A percentile compares a stretch with the other conserved stretches of the same genome.
These are phyloP conservation scores for Melaleuca alternifolia DNA, from an alignment of 345 rosid genomes.

Conservation along the genomic window DNA sequence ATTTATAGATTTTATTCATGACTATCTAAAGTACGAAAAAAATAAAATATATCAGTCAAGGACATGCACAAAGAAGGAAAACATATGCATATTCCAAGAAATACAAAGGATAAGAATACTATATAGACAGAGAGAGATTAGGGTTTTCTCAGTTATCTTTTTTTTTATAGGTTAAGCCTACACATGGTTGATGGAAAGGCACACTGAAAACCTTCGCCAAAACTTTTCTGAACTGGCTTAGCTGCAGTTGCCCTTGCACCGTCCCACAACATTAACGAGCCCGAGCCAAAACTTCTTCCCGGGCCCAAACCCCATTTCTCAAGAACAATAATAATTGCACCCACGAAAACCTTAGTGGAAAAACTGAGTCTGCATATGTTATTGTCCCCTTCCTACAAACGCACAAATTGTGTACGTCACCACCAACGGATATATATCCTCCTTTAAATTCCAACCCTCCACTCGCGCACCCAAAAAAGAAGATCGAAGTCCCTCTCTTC, in stretches of 20 bases:
- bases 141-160: not conserved
- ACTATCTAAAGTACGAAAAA: no score
- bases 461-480: slow-evolving; percentile 9
- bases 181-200: not conserved
- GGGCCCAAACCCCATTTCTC: not conserved
- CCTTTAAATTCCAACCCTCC: slow-evolving; percentile 21
- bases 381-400: slow-evolving; percentile 32
- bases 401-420: slow-evolving; percentile 23
- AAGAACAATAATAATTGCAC: not conserved
- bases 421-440: slow-evolving; percentile 17
- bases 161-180: not conserved
- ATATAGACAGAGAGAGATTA: not conserved
- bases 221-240: not conserved
- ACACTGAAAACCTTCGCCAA: not conserved
- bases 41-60: not conserved
- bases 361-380: slow-evolving; percentile 52
- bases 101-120: not conserved
- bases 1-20: not conserved
- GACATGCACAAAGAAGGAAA: not conserved
- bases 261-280: not conserved
- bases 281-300: not conserved
- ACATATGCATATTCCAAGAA: not conserved
- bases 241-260: not conserved
- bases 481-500: not conserved
- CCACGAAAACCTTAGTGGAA: slow-evolving; percentile 50